Evolutionary conservation across 2,329 filamentous ascomycete species (phyloP).

Genomic region (Penicillium digitatum): DNA sequence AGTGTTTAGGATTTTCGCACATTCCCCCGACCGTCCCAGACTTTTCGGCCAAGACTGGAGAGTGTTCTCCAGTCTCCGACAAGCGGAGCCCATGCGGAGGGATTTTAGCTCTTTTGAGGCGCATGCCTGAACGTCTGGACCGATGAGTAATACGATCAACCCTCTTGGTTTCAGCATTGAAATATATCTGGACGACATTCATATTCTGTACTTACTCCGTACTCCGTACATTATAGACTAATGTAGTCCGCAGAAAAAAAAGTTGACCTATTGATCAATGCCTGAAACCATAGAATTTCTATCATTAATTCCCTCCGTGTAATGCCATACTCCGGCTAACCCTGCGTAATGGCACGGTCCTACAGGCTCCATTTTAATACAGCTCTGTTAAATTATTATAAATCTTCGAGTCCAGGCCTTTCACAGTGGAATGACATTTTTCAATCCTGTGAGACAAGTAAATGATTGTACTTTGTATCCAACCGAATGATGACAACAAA

Average conservation of each 20-base stretch:
- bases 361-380: neutral
- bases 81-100: slow-evolving; percentile 5
- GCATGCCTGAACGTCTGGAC: neutral
- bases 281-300: neutral
- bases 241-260: neutral
- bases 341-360: slow-evolving; percentile 1
- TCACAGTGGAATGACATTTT: neutral
- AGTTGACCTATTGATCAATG: neutral
- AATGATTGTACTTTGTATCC: neutral
- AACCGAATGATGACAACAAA: neutral
- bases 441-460: neutral
- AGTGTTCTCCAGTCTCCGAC: slow-evolving; percentile 4
- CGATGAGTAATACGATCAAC: neutral
- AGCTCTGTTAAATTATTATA: neutral
- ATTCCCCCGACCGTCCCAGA: slow-evolving; percentile 10
- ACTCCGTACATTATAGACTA: neutral
- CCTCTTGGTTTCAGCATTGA: neutral
- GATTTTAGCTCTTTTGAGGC: neutral
- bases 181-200: no score
- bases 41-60: slow-evolving; percentile 1
- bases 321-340: neutral
- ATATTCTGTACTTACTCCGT: neutral
- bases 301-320: neutral
- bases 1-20: slow-evolving; percentile 4
- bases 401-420: slow-evolving; percentile 1